Evolutionary conservation across 1,284 basidiomycete species (phyloP), one percentile per base, ranked within the genome.

Genomic region (Boletus semigastroideus): DNA sequence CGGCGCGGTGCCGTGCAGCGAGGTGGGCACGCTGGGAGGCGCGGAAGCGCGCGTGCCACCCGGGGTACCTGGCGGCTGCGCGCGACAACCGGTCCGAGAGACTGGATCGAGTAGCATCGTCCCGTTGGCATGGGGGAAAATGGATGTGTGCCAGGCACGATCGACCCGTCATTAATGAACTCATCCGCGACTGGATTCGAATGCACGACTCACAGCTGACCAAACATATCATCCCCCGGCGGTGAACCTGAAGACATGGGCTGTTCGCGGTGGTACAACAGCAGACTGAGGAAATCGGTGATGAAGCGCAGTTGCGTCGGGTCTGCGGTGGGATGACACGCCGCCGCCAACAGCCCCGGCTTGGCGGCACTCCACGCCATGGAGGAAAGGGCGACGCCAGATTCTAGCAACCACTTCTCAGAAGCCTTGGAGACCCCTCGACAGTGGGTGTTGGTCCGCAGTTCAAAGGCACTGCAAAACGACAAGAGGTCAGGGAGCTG

Each of bases 291-390:
- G 52, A 83, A 76, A 56, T 85, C 78, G 19, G 76, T 71, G 47
- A 78, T 67, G 36, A 81, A 66, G 30, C 72, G 69, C 27, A 86
- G 65, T 59, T 86, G 84, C 1, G 79, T 68, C 16, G 68, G 63
- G 59, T 85, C 84, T 59, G 77, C 79, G 3, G 70, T 76, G 7
- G 84, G 83, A 57, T 80, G 79, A 59, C 80, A 83, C 4, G 83
- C 67, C 1, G 79, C 71, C 2, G 79, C 80, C 27, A 83, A 72
- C 19, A 86, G 65, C 1, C 80, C 80, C 13, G 76, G 65, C 59
- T 81, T 84, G 44, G 70, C 66, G 16, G 68, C 66, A 4, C 58
- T 59, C 58, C 79, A 65, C 6, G 57, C 20, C 55, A 53, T 55
- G 19, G 62, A 59, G 34, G 52, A 40, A 46, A 64, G 46, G 2